A percentile compares a stretch with the other conserved stretches of the same genome.
Evolutionary conservation across 805 yeast species (phyloP).

Genomic region (Myxozyma monticola): DNA sequence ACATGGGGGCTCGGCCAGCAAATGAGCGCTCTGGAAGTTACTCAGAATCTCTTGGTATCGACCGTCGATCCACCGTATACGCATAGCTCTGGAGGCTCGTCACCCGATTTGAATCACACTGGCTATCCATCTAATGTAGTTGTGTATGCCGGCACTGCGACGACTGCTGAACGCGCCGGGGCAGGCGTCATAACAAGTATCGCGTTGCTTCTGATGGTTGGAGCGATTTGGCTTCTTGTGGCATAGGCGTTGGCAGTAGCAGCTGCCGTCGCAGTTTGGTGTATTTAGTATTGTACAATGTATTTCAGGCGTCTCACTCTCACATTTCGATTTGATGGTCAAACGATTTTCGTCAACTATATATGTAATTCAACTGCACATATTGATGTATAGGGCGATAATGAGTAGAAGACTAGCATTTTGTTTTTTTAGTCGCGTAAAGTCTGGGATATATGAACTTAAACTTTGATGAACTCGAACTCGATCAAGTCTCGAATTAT

Average conservation of each 20-base stretch:
- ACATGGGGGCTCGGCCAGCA: slow-evolving; percentile 87
- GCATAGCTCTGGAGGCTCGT: slow-evolving; percentile 41
- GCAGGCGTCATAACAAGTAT: slow-evolving; percentile 25
- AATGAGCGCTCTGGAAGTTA: slow-evolving; percentile 74
- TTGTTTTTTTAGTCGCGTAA: too few relatives aligned
- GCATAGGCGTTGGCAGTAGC: too few relatives aligned
- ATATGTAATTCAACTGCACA: too few relatives aligned
- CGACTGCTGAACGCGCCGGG: slow-evolving; percentile 25
- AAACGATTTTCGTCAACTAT: background rate
- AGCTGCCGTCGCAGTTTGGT: too few relatives aligned
- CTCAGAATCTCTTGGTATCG: slow-evolving; percentile 40
- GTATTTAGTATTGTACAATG: background rate
- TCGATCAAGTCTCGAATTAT: background rate
- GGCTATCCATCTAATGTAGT: slow-evolving; percentile 1
- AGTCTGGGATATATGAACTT: too few relatives aligned
- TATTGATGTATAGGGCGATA: too few relatives aligned
- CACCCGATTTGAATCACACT: slow-evolving; percentile 36
- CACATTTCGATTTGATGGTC: background rate
- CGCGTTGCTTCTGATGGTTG: slow-evolving; percentile 20
- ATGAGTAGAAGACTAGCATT: too few relatives aligned
- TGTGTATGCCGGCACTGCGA: background rate
- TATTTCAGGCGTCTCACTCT: background rate
- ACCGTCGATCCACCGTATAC: slow-evolving; percentile 48
- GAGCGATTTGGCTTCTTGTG: slow-evolving; percentile 16
- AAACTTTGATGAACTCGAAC: background rate